Percentiles rank a stretch among this genome's conserved stretches.
phyloP scores from a whole-genome alignment of 2,329 filamentous ascomycete genomes.

The Exophiala aquamarina region DNA sequence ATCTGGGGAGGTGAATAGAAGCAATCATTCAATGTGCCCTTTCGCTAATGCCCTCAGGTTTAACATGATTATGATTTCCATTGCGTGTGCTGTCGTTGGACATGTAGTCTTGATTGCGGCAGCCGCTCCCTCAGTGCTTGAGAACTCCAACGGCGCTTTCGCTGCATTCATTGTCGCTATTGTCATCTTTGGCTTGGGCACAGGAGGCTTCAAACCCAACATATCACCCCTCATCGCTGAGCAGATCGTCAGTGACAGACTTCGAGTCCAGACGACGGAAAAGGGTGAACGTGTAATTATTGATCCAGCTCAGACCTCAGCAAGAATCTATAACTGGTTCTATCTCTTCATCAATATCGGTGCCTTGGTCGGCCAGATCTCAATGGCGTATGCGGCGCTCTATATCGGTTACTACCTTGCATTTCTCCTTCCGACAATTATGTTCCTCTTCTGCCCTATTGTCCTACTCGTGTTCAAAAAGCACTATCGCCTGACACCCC shows the following conservation, averaged over 20 bases:
- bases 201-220: slow-evolving; percentile 79
- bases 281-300: slow-evolving; percentile 68
- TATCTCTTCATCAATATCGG: slow-evolving; percentile 72
- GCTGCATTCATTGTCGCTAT: slow-evolving; percentile 32
- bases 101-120: slow-evolving; percentile 29
- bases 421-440: slow-evolving; percentile 64
- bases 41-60: slow-evolving; percentile 28
- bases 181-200: slow-evolving; percentile 40
- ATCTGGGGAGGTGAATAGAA: slow-evolving; percentile 32
- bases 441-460: slow-evolving; percentile 63
- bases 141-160: slow-evolving; percentile 29
- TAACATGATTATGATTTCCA: slow-evolving; percentile 35
- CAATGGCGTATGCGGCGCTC: slow-evolving; percentile 73
- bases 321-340: slow-evolving; percentile 68
- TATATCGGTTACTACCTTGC: slow-evolving; percentile 75
- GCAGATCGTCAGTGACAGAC: slow-evolving; percentile 62
- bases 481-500: slow-evolving; percentile 63
- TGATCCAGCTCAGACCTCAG: slow-evolving; percentile 67
- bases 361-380: slow-evolving; percentile 60
- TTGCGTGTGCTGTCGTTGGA: slow-evolving; percentile 36
- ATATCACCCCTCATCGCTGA: slow-evolving; percentile 71
- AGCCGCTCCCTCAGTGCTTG: slow-evolving; percentile 27
- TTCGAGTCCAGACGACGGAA: slow-evolving; percentile 56
- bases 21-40: too few species aligned
- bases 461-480: slow-evolving; percentile 62